A percentile compares a stretch with the other conserved stretches of the same genome.
Evolutionary conservation across 371 early-diverging fungal genomes (phyloP).

Genomic region (Entomophthora muscae): DNA sequence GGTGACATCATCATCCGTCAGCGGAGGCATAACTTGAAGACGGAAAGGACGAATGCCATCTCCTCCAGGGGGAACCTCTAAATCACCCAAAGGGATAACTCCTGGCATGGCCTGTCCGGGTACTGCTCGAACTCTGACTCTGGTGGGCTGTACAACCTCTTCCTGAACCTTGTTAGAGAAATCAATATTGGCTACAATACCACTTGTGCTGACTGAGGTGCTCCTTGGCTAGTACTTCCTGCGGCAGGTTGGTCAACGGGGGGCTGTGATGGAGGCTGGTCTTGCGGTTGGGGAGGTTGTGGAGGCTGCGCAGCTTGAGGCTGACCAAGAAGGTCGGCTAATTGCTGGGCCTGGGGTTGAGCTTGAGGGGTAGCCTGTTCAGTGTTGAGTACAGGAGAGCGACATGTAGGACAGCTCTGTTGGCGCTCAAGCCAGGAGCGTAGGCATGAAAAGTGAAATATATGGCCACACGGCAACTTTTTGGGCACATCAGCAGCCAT

Average conservation of each 20-base stretch:
- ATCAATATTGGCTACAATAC: neutral
- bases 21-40: neutral
- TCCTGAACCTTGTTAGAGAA: neutral
- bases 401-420: constrained; percentile 97
- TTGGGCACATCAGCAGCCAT: constrained; percentile 57
- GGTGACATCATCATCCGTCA: neutral
- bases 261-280: neutral
- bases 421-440: constrained; percentile 97
- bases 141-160: neutral
- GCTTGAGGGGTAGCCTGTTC: neutral
- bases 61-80: neutral
- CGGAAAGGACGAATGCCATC: neutral
- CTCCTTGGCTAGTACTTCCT: too few species aligned
- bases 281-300: constrained; percentile 16
- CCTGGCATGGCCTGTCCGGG: neutral
- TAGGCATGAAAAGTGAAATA: constrained; percentile 95
- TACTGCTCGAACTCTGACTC: neutral
- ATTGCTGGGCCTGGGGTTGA: neutral
- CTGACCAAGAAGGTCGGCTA: constrained; percentile 1
- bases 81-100: neutral
- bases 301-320: constrained; percentile 29
- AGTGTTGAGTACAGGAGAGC: constrained; percentile 17
- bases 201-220: too few species aligned
- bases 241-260: too few species aligned
- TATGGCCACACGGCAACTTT: constrained; percentile 90